phyloP scores from a whole-genome alignment of 2,329 filamentous ascomycete species.

The Fusarium proliferatum region DNA sequence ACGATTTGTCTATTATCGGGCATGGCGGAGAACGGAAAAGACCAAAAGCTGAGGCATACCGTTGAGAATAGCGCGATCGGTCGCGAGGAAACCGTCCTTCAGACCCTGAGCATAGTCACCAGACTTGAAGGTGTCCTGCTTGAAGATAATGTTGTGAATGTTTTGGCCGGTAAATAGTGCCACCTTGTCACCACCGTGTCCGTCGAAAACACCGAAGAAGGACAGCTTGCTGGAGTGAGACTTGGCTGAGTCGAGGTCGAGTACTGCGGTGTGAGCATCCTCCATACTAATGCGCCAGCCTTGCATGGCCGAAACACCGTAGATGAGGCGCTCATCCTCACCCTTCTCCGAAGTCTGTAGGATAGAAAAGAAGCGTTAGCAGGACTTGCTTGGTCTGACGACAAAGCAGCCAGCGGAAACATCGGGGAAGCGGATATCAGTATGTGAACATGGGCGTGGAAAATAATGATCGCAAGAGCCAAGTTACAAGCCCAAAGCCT shows the following conservation, averaged over 20 bases:
- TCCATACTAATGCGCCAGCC: slow-evolving; percentile 99
- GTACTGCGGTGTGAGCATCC: slow-evolving; percentile 89
- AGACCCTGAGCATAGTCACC: slow-evolving; percentile 94
- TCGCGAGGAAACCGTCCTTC: slow-evolving; percentile 97
- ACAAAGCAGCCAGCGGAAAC: slow-evolving; percentile 18
- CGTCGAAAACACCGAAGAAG: slow-evolving; percentile 98
- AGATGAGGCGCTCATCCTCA: slow-evolving; percentile 92
- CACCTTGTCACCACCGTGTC: slow-evolving; percentile 96
- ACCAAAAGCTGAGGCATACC: slow-evolving; percentile 66
- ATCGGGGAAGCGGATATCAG: slow-evolving; percentile 31
- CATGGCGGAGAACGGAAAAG: slow-evolving; percentile 19
- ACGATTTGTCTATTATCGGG: not conserved
- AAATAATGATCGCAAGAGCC: not conserved
- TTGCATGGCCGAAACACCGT: slow-evolving; percentile 98
- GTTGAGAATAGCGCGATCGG: slow-evolving; percentile 93
- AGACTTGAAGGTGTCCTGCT: slow-evolving; percentile 92
- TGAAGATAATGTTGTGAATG: slow-evolving; percentile 92
- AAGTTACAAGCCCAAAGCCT: not conserved
- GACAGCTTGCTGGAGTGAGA: slow-evolving; percentile 80
- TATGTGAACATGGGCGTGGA: not conserved
- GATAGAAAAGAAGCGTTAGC: slow-evolving; percentile 43
- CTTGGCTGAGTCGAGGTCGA: slow-evolving; percentile 78
- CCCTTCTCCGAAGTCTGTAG: slow-evolving; percentile 85
- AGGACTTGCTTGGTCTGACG: slow-evolving; percentile 20
- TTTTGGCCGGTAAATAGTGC: slow-evolving; percentile 92